A percentile compares a stretch with the other conserved stretches of the same genome.
Conservation (phyloP, 352 stramenopile species). For the Lagenidium giganteum region DNA sequence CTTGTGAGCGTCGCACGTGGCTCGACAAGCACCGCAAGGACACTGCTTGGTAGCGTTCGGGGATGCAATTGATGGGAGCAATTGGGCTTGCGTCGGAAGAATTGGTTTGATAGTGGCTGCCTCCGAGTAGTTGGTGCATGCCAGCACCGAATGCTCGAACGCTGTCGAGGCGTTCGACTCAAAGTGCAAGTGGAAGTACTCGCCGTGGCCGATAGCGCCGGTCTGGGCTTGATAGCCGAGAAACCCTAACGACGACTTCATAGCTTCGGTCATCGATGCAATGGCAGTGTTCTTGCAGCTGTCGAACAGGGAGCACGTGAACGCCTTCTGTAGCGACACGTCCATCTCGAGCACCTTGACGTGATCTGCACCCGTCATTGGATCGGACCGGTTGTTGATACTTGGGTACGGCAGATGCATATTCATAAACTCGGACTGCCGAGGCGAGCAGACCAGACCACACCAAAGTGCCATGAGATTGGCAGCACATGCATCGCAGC, state of each 20-base stretch:
- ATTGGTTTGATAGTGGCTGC: conserved; percentile 21
- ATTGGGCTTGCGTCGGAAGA: conserved; percentile 61
- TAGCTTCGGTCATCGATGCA: conserved; percentile 54
- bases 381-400: conserved; percentile 61
- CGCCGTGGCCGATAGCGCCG: conserved; percentile 79
- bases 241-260: conserved; percentile 84
- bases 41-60: conserved; percentile 52
- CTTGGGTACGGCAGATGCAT: conserved; percentile 65
- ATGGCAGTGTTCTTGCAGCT: conserved; percentile 85
- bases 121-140: conserved; percentile 78
- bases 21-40: conserved; percentile 63
- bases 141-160: conserved; percentile 54
- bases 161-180: conserved; percentile 26
- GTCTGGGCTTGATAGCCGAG: conserved; percentile 89
- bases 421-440: conserved; percentile 68
- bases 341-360: conserved; percentile 80
- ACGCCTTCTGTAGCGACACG: conserved; percentile 62
- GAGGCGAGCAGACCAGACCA: conserved; percentile 74
- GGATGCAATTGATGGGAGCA: conserved; percentile 62
- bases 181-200: conserved; percentile 82
- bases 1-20: conserved; percentile 51
- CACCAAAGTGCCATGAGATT: conserved; percentile 89
- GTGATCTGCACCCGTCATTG: conserved; percentile 65
- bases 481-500: conserved; percentile 74
- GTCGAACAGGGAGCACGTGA: conserved; percentile 77